Percentiles rank a stretch among this genome's conserved stretches.
These are phyloP conservation scores for Fusarium nematophilum DNA, from an alignment of 2,329 filamentous ascomycete genomes.

Conservation along the genomic window DNA sequence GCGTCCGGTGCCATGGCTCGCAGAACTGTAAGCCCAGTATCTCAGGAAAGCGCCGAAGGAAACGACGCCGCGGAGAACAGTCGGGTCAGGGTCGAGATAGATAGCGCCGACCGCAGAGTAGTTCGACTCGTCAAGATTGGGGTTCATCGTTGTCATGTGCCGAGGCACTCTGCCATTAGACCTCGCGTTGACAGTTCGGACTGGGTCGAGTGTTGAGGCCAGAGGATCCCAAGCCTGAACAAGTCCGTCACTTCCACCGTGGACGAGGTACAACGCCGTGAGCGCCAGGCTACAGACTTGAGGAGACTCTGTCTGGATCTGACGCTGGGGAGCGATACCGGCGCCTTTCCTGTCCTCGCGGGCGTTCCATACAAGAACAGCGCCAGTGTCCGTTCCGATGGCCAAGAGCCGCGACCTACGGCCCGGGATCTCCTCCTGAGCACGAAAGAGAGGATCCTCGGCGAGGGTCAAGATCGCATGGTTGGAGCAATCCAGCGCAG, in stretches of 20 bases:
- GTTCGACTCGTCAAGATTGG: constrained; percentile 75
- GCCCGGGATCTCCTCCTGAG: constrained; percentile 78
- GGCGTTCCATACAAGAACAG: constrained; percentile 87
- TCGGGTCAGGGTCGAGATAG: constrained; percentile 87
- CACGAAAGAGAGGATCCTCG: constrained; percentile 76
- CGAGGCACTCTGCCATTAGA: constrained; percentile 86
- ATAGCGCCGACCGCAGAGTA: constrained; percentile 87
- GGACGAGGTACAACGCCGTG: constrained; percentile 87
- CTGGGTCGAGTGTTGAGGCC: constrained; percentile 79
- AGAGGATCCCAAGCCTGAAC: constrained; percentile 98
- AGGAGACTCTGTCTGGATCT: constrained; percentile 91
- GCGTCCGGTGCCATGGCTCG: constrained; percentile 77
- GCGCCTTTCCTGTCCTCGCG: constrained; percentile 65
- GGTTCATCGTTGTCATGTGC: constrained; percentile 66
- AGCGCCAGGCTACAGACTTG: constrained; percentile 85
- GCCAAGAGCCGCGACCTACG: constrained; percentile 84
- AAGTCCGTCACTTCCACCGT: constrained; percentile 93
- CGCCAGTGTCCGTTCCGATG: constrained; percentile 81
- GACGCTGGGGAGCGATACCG: constrained; percentile 75
- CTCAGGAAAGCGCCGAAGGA: constrained; percentile 88
- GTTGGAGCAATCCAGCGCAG: constrained; percentile 78
- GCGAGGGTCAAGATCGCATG: constrained; percentile 76
- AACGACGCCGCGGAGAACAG: constrained; percentile 84
- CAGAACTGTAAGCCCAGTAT: constrained; percentile 94
- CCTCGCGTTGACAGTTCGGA: constrained; percentile 87